A percentile compares a stretch with the other conserved stretches of the same genome.
Evolutionary conservation across 176 grass and related monocot species (phyloP).

Genomic region (Aegilops bicornis): DNA sequence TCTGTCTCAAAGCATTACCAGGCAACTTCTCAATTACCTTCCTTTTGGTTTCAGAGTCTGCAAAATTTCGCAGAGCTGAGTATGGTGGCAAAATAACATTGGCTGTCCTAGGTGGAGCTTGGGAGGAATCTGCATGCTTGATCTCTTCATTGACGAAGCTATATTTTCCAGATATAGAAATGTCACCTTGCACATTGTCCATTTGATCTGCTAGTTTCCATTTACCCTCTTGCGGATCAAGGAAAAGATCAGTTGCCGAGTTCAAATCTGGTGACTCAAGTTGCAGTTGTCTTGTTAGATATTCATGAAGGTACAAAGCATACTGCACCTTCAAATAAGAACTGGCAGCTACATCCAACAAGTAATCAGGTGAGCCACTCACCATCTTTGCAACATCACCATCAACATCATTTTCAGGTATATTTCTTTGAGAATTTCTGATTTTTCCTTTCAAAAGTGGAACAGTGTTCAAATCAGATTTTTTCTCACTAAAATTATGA

Average conservation of each 20-base stretch:
- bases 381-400: constrained; percentile 31
- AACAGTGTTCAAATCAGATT: constrained; percentile 31
- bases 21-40: constrained; percentile 37
- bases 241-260: constrained; percentile 77
- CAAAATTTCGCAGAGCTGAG: constrained; percentile 41
- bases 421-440: constrained; percentile 31
- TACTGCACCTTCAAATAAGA: constrained; percentile 70
- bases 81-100: constrained; percentile 53
- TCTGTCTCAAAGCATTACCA: constrained; percentile 50
- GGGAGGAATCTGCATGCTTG: constrained; percentile 22
- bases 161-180: constrained; percentile 25
- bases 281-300: constrained; percentile 58
- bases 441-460: constrained; percentile 38
- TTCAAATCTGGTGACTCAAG: constrained; percentile 43
- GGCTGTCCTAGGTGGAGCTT: constrained; percentile 22
- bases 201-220: constrained; percentile 86
- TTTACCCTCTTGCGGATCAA: constrained; percentile 83
- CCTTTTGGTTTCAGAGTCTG: neutral
- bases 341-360: constrained; percentile 39
- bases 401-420: constrained; percentile 31
- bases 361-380: constrained; percentile 34
- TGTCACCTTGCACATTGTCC: constrained; percentile 30
- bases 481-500: constrained; percentile 20
- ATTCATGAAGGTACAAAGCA: constrained; percentile 50
- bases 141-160: constrained; percentile 11